Conservation (phyloP, 2,329 filamentous ascomycete species). For the Fusarium denticulatum region DNA sequence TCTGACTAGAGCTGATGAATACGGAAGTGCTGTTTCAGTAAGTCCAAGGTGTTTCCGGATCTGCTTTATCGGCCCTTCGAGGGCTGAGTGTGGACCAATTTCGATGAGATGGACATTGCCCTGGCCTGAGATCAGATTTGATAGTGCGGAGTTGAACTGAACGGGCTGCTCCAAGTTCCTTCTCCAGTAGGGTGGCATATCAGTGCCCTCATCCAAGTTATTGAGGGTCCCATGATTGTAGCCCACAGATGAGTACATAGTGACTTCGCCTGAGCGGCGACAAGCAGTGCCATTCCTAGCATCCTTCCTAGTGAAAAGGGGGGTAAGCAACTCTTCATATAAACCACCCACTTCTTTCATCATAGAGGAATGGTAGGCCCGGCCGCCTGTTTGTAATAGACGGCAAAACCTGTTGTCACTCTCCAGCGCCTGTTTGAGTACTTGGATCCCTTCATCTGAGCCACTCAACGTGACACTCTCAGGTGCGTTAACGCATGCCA, state of each 20-base stretch:
- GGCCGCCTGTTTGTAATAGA: accelerated
- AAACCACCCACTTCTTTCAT: not conserved
- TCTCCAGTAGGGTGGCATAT: not conserved
- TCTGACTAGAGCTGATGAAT: not conserved
- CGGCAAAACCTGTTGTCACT: not conserved
- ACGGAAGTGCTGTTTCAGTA: not conserved
- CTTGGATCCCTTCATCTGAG: not conserved
- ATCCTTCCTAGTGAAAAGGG: accelerated
- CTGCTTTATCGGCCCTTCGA: not conserved
- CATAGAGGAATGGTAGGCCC: not conserved
- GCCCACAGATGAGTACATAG: not conserved
- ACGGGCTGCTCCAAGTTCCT: not conserved
- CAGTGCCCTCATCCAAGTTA: not conserved
- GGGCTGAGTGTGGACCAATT: not conserved
- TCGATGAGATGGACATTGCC: not conserved
- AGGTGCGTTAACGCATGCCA: not conserved
- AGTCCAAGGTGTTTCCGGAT: not conserved
- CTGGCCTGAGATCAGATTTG: not conserved
- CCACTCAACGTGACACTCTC: not conserved
- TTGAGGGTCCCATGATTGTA: not conserved
- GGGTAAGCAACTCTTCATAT: not conserved
- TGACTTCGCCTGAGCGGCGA: accelerated
- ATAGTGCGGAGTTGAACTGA: not conserved
- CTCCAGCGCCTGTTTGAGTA: not conserved
- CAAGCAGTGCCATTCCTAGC: accelerated